Evolutionary conservation across 352 stramenopile species (phyloP).

Genomic region (Globisporangium barbulae): DNA sequence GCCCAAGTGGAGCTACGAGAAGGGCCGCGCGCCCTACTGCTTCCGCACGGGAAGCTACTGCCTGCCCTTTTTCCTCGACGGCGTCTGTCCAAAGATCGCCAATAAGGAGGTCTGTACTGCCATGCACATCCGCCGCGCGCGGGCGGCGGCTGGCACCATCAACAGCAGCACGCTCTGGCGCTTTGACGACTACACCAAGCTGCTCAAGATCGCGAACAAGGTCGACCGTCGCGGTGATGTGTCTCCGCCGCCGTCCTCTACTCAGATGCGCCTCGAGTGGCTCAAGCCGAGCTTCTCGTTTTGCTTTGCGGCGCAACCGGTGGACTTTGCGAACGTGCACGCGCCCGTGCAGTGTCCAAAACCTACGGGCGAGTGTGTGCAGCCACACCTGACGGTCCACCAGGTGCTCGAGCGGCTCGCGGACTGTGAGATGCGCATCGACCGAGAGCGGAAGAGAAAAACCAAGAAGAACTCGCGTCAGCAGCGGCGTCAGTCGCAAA

Average conservation of each 20-base stretch:
- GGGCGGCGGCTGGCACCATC: background rate
- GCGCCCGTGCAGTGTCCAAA: constrained; percentile 34
- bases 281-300: constrained; percentile 37
- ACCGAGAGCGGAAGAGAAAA: constrained; percentile 22
- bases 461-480: constrained; percentile 4
- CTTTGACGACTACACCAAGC: constrained; percentile 42
- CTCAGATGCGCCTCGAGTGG: background rate
- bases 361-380: constrained; percentile 24
- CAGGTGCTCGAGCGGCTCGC: constrained; percentile 54
- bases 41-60: constrained; percentile 58
- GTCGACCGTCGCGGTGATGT: background rate
- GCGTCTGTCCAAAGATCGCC: constrained; percentile 32
- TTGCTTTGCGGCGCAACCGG: constrained; percentile 26
- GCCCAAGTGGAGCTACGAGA: constrained; percentile 42
- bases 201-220: constrained; percentile 22
- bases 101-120: constrained; percentile 33
- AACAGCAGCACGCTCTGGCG: constrained; percentile 21
- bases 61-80: constrained; percentile 39
- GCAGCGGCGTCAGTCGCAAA: background rate
- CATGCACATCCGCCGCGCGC: constrained; percentile 33
- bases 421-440: constrained; percentile 30
- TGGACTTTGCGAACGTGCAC: constrained; percentile 17
- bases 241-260: background rate
- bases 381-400: constrained; percentile 49
- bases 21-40: constrained; percentile 50